Evolutionary conservation across 2,329 filamentous ascomycete species (phyloP).

Genomic region (Capronia americana): DNA sequence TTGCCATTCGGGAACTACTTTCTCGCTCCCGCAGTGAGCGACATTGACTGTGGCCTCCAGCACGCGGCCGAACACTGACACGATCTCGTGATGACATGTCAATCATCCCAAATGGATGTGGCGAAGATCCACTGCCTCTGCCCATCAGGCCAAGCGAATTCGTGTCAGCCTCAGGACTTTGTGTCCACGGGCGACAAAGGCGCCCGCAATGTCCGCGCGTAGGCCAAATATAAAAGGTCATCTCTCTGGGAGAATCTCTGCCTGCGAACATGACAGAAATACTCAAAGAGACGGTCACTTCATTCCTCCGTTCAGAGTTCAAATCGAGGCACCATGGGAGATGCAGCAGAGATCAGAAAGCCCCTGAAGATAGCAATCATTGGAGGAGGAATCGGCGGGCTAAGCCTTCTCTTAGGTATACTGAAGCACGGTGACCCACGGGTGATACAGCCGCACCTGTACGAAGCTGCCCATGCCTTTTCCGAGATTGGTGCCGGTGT

Average conservation of each 20-base stretch:
- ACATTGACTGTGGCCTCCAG: neutral
- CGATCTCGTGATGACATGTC: neutral
- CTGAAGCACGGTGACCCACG: conserved; percentile 17
- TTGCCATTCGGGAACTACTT: neutral
- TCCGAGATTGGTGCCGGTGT: conserved; percentile 20
- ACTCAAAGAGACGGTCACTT: neutral
- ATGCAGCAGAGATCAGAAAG: neutral
- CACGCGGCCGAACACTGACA: neutral
- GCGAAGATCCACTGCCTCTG: neutral
- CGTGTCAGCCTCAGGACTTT: neutral
- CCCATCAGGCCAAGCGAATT: neutral
- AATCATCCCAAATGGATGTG: neutral
- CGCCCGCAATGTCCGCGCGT: too few relatives aligned
- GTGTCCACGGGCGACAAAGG: neutral
- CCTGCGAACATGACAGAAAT: neutral
- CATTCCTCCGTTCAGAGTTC: neutral
- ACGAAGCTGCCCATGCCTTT: conserved; percentile 18
- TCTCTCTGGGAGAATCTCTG: neutral
- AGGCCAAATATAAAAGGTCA: neutral
- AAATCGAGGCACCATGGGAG: conserved; percentile 1
- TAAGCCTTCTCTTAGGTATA: conserved; percentile 19
- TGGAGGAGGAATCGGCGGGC: conserved; percentile 19
- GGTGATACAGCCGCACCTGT: conserved; percentile 17
- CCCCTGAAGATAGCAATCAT: conserved; percentile 18
- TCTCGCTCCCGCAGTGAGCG: neutral